A percentile compares a stretch with the other conserved stretches of the same genome.
These are phyloP conservation scores for Leptomonas seymouri DNA, from an alignment of 208 protist species.

Conservation along the genomic window DNA sequence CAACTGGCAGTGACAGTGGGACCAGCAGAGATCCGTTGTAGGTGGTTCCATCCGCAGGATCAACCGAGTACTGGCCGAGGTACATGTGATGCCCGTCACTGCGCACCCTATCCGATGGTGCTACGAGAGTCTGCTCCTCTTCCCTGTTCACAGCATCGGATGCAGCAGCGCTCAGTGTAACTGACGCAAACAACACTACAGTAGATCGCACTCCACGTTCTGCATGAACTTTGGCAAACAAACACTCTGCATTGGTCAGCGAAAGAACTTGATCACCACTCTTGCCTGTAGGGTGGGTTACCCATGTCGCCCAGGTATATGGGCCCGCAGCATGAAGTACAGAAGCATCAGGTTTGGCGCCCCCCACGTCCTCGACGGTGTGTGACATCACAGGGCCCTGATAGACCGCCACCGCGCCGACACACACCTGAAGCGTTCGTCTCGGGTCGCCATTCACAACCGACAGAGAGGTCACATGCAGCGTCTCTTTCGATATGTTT, in stretches of 20 bases:
- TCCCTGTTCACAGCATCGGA: background rate
- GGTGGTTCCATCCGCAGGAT: slow-evolving; percentile 7
- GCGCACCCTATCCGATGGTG: background rate
- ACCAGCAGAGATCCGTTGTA: slow-evolving; percentile 23
- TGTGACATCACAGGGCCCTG: background rate
- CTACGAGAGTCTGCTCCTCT: background rate
- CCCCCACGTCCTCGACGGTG: too few species aligned
- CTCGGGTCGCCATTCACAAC: slow-evolving; percentile 25
- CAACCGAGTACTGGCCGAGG: slow-evolving; percentile 39
- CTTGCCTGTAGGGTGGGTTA: slow-evolving; percentile 16
- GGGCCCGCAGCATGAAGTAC: slow-evolving; percentile 1
- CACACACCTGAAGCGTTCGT: slow-evolving; percentile 30
- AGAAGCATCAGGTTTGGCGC: background rate
- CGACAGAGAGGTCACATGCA: slow-evolving; percentile 27
- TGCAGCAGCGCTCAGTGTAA: background rate
- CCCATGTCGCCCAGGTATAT: slow-evolving; percentile 7
- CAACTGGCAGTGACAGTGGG: slow-evolving; percentile 17
- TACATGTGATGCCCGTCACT: slow-evolving; percentile 27
- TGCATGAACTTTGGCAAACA: slow-evolving; percentile 6
- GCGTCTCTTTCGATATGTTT: slow-evolving; percentile 18
- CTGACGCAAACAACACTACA: slow-evolving; percentile 36
- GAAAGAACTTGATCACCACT: slow-evolving; percentile 28
- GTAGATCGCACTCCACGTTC: slow-evolving; percentile 8
- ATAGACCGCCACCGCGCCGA: slow-evolving; percentile 42
- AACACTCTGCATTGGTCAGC: slow-evolving; percentile 20